A percentile compares a stretch with the other conserved stretches of the same genome.
Conservation (phyloP, 495 filamentous ascomycete species). For the Podospora didyma region DNA sequence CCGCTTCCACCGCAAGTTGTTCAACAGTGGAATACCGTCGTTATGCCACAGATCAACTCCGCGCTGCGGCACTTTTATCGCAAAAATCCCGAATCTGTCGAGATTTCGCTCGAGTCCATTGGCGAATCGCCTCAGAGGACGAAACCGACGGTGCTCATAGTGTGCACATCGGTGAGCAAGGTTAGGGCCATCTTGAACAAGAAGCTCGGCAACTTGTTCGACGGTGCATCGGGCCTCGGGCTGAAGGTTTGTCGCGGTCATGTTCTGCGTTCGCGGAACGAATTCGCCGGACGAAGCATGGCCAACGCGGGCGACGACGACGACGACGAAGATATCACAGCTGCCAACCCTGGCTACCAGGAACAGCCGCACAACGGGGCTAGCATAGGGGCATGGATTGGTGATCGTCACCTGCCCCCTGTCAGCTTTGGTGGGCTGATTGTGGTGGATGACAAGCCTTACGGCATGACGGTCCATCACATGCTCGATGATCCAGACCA, state of each 20-base stretch:
- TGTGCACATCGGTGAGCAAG: slow-evolving; percentile 67
- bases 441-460: slow-evolving; percentile 74
- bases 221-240: slow-evolving; percentile 54
- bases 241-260: slow-evolving; percentile 66
- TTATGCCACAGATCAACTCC: slow-evolving; percentile 67
- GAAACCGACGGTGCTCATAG: slow-evolving; percentile 70
- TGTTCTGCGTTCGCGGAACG: slow-evolving; percentile 61
- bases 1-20: slow-evolving; percentile 56
- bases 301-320: slow-evolving; percentile 21
- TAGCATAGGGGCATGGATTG: slow-evolving; percentile 86
- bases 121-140: slow-evolving; percentile 62
- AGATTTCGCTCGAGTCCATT: slow-evolving; percentile 69
- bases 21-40: slow-evolving; percentile 64
- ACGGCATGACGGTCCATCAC: slow-evolving; percentile 94
- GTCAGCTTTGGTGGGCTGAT: slow-evolving; percentile 88
- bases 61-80: slow-evolving; percentile 56
- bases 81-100: slow-evolving; percentile 67
- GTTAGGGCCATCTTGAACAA: slow-evolving; percentile 68
- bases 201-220: slow-evolving; percentile 53
- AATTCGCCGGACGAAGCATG: slow-evolving; percentile 31
- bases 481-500: slow-evolving; percentile 82
- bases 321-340: slow-evolving; percentile 33
- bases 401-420: slow-evolving; percentile 77
- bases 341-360: slow-evolving; percentile 64
- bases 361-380: slow-evolving; percentile 76